A percentile compares a stretch with the other conserved stretches of the same genome.
These are phyloP conservation scores for Debaryomyces maramus DNA, from an alignment of 805 yeast genomes.

Conservation along the genomic window DNA sequence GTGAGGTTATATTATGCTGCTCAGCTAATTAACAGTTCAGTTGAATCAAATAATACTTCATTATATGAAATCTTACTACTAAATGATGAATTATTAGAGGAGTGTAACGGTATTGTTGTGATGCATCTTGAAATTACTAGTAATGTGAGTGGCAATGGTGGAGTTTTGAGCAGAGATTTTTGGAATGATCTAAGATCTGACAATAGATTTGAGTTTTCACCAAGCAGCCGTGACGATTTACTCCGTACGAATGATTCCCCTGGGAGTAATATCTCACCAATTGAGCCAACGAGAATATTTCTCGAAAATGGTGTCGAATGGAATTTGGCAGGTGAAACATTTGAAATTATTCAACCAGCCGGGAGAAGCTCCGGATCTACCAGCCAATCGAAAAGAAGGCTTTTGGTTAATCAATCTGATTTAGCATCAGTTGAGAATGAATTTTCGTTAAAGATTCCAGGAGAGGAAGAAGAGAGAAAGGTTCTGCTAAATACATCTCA, in stretches of 20 bases:
- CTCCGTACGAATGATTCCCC: background rate
- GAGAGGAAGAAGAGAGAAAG: constrained; percentile 11
- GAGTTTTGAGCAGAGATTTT: constrained; percentile 26
- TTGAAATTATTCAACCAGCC: constrained; percentile 18
- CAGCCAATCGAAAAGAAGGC: constrained; percentile 9
- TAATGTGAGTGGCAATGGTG: constrained; percentile 20
- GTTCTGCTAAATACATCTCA: constrained; percentile 38
- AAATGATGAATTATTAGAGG: constrained; percentile 8
- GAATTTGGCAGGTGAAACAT: constrained; percentile 25
- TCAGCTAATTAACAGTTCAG: constrained; percentile 3
- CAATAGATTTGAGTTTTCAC: constrained; percentile 23
- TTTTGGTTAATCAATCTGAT: constrained; percentile 30
- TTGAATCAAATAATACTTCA: constrained; percentile 1
- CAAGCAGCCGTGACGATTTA: constrained; percentile 7
- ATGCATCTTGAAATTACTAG: constrained; percentile 16
- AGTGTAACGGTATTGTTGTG: constrained; percentile 10
- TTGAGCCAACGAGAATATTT: constrained; percentile 23
- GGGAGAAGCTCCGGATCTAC: background rate
- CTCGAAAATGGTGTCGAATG: constrained; percentile 21
- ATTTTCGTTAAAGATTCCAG: constrained; percentile 15
- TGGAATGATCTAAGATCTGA: constrained; percentile 22
- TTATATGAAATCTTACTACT: constrained; percentile 13
- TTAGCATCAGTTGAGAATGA: constrained; percentile 25
- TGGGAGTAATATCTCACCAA: constrained; percentile 4
- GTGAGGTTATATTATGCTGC: constrained; percentile 15